Evolutionary conservation across 352 stramenopile species (phyloP), one percentile per base, ranked within the genome.

Genomic region (Phytophthora lateralis): DNA sequence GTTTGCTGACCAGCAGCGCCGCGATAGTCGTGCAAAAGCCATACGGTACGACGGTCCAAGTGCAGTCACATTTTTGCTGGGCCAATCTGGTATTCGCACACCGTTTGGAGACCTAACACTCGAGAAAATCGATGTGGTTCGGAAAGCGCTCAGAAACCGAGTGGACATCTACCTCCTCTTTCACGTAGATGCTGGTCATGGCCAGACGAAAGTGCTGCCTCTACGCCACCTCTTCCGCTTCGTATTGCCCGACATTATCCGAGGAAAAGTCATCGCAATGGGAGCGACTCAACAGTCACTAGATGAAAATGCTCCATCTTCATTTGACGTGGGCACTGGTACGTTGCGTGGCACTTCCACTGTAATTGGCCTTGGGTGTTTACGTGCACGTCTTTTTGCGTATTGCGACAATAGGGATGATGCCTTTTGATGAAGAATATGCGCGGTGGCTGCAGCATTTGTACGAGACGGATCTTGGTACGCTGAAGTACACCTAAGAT

Each of bases 351-450:
- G 0, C 8, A 24, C 15, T 3, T 43, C 15, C 51, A 17, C 26
- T 51, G 9, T 21, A 43, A 32, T 24, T 29, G 15, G 26, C 29
- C 12, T 32, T 6, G 49, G 9, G 24, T 35, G 17, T 41, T 60
- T 15, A 69, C 21, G 56, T 30, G 9, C 5, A 4, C 0, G 21
- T 45, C 21, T 27, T 21, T 18, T 44, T 44, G 17, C 17, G 1
- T 66, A 9, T 18, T 21, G 30, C 49, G 15, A 8, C 20, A 46
- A 38, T 27, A 71, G 63, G 47, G 21, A 14, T 62, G 10, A 87
- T 92, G 81, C 74, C 82, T 6, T 96, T 96, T 48, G 88, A 96
- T 41, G 88, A 92, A 60, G 82, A 95, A 58, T 96, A 96, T 66
- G 88, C 83, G 21, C 81, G 87, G 10, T 96, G 88, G 88, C 69